phyloP scores from a whole-genome alignment of 805 yeast genomes.

The Saccharomyces eubayanus region DNA sequence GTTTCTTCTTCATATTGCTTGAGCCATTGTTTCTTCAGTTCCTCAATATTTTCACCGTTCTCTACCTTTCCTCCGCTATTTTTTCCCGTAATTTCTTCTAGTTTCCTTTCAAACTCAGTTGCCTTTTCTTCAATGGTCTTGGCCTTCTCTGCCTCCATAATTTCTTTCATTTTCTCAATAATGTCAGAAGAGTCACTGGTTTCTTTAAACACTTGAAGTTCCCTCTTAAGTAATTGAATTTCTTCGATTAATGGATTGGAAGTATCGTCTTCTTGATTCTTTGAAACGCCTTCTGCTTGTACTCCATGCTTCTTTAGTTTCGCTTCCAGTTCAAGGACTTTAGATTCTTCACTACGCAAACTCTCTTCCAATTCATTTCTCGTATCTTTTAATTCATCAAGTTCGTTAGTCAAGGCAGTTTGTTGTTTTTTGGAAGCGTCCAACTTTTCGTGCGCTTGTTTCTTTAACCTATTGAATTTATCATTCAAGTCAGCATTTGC shows the following conservation, averaged over 20 bases:
- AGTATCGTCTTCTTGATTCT: conserved; percentile 6
- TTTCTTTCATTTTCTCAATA: conserved; percentile 25
- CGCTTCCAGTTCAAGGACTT: conserved; percentile 7
- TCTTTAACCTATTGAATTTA: conserved; percentile 27
- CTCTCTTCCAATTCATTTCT: conserved; percentile 31
- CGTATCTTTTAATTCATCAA: conserved; percentile 26
- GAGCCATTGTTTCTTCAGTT: conserved; percentile 31
- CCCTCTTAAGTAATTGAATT: conserved; percentile 18
- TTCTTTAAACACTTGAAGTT: conserved; percentile 17
- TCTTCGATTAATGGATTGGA: conserved; percentile 8
- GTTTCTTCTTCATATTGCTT: conserved; percentile 29
- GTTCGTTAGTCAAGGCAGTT: conserved; percentile 33
- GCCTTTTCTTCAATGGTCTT: conserved; percentile 13
- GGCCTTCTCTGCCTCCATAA: conserved; percentile 23
- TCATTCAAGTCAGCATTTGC: conserved; percentile 30
- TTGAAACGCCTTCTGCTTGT: conserved; percentile 17
- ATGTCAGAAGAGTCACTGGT: conserved; percentile 16
- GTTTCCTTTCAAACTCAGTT: conserved; percentile 16
- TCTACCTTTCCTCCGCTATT: conserved; percentile 13
- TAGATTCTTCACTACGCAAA: conserved; percentile 10
- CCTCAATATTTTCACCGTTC: conserved; percentile 11
- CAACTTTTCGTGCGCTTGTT: conserved; percentile 31
- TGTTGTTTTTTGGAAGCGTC: conserved; percentile 28
- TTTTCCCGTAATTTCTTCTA: conserved; percentile 18
- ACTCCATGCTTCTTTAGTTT: conserved; percentile 3